Conservation (phyloP, 2,329 filamentous ascomycete species). For the Pestalotiopsis fici region DNA sequence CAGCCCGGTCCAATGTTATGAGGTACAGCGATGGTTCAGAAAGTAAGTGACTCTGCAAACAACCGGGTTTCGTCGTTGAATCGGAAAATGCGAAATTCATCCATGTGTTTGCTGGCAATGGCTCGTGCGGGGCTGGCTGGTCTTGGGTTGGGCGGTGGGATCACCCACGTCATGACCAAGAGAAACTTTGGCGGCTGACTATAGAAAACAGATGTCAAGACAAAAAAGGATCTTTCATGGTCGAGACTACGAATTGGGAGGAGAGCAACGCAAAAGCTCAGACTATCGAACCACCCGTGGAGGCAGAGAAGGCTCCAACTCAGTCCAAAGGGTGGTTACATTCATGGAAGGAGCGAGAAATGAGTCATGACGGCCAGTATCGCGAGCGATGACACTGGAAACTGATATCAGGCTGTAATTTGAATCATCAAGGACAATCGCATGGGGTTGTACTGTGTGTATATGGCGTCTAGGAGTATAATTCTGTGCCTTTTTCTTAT, state of each 20-base stretch:
- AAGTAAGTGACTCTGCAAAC: constrained; percentile 42
- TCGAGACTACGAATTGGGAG: constrained; percentile 68
- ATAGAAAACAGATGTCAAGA: constrained; percentile 53
- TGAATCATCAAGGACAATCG: neutral
- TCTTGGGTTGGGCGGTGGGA: too few relatives aligned
- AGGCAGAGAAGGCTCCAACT: neutral
- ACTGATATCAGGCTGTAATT: neutral
- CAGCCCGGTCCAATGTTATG: constrained; percentile 55
- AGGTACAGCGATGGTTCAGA: constrained; percentile 61
- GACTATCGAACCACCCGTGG: neutral
- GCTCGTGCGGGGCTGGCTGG: neutral
- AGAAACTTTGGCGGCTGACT: neutral
- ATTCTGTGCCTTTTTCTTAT: neutral
- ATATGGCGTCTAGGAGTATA: neutral
- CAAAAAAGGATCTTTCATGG: constrained; percentile 56
- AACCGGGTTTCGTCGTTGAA: neutral
- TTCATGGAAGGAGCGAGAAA: constrained; percentile 1
- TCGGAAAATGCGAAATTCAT: neutral
- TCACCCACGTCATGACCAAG: neutral
- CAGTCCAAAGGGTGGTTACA: neutral
- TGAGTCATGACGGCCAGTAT: neutral
- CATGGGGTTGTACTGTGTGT: neutral
- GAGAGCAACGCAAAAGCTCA: constrained; percentile 24
- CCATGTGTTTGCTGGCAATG: neutral
- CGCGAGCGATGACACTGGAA: neutral